Conservation (phyloP, 2,329 filamentous ascomycete species). For the Epichloe amarillans region DNA sequence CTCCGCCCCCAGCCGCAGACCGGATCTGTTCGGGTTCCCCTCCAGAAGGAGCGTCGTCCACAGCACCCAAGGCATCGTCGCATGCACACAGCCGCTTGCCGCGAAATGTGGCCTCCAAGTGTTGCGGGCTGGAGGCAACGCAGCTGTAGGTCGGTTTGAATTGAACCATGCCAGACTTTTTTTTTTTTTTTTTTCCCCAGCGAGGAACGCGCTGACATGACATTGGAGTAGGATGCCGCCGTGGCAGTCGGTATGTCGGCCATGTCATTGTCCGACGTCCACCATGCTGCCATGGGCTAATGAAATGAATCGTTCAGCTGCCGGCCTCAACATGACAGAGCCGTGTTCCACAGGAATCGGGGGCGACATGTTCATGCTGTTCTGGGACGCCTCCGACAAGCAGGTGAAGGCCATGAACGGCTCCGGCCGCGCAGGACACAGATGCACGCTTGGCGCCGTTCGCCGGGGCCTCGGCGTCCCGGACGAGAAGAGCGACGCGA, state of each 20-base stretch:
- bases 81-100: constrained; percentile 80
- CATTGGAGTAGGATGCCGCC: constrained; percentile 64
- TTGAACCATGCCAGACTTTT: no score
- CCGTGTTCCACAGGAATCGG: constrained; percentile 89
- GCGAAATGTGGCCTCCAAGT: constrained; percentile 77
- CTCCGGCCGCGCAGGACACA: constrained; percentile 67
- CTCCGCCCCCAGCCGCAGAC: constrained; percentile 32
- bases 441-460: constrained; percentile 56
- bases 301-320: constrained; percentile 40
- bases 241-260: constrained; percentile 60
- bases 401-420: constrained; percentile 82
- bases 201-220: constrained; percentile 2
- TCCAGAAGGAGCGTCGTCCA: constrained; percentile 86
- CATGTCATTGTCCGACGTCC: background rate
- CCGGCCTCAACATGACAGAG: constrained; percentile 85
- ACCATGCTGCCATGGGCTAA: background rate
- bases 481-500: constrained; percentile 33
- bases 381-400: constrained; percentile 71
- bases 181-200: no score
- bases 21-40: constrained; percentile 49
- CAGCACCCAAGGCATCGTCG: constrained; percentile 81
- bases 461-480: constrained; percentile 54
- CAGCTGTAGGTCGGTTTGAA: constrained; percentile 51
- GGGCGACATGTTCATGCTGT: constrained; percentile 94
- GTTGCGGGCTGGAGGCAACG: constrained; percentile 81